Evolutionary conservation across 768 basidiomycete species (phyloP).

Genomic region (Scleroderma bovista): DNA sequence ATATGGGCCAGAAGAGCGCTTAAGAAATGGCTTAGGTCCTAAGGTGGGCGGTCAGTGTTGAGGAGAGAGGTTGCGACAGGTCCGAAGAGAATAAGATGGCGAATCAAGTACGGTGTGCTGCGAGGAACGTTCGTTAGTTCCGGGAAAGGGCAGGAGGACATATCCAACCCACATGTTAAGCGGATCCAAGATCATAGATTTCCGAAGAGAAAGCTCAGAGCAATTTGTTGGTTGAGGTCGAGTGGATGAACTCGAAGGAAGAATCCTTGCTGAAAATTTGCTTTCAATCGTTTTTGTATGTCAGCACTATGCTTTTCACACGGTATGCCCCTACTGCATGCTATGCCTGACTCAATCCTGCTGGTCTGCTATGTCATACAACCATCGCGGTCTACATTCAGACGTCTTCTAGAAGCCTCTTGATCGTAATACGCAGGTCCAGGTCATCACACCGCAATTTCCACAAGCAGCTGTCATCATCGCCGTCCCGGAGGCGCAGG

Average conservation of each 20-base stretch:
- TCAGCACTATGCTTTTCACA: conserved; percentile 6
- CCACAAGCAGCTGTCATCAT: conserved; percentile 73
- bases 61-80: conserved; percentile 55
- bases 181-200: conserved; percentile 53
- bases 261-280: conserved; percentile 9
- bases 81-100: conserved; percentile 52
- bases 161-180: conserved; percentile 25
- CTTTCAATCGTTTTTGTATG: background rate
- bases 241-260: conserved; percentile 9
- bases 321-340: conserved; percentile 1
- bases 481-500: conserved; percentile 55
- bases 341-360: too few relatives aligned
- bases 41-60: conserved; percentile 78
- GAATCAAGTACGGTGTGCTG: conserved; percentile 27
- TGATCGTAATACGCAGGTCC: conserved; percentile 39
- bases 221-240: conserved; percentile 7
- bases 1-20: conserved; percentile 9
- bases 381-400: background rate
- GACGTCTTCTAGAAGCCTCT: conserved; percentile 32
- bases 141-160: background rate
- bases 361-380: too few relatives aligned
- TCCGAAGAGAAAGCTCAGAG: conserved; percentile 12
- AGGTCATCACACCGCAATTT: conserved; percentile 51
- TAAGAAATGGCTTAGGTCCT: conserved; percentile 32
- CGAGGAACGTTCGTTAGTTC: conserved; percentile 2